Conservation (phyloP, 768 basidiomycete genomes). For the Tricholoma sp. region DNA sequence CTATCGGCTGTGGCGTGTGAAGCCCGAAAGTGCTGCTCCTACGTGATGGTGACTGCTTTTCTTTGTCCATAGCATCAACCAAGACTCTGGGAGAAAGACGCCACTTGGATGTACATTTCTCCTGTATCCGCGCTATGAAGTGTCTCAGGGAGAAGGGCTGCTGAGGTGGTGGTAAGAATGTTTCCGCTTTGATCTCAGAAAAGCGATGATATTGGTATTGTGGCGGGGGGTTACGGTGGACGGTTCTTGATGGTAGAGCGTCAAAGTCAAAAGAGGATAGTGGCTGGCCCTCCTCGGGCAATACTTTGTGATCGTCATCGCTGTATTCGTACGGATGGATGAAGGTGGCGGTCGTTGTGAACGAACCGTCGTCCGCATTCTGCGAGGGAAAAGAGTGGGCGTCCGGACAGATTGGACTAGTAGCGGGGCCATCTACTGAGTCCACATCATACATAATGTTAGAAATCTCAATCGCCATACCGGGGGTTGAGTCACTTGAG, state of each 20-base stretch:
- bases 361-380: conserved; percentile 13
- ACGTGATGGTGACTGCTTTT: conserved; percentile 5
- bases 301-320: conserved; percentile 20
- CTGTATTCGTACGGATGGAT: conserved; percentile 40
- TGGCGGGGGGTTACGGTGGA: not conserved
- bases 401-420: conserved; percentile 19
- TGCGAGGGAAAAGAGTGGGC: conserved; percentile 14
- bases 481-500: conserved; percentile 13
- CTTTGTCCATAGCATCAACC: not conserved
- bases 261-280: conserved; percentile 48
- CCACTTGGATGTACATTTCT: conserved; percentile 37
- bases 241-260: conserved; percentile 33
- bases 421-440: conserved; percentile 27
- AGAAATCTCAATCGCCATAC: conserved; percentile 34
- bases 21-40: conserved; percentile 15
- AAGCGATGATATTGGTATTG: conserved; percentile 7
- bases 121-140: conserved; percentile 38
- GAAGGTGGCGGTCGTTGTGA: conserved; percentile 41
- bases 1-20: conserved; percentile 1
- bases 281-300: conserved; percentile 33
- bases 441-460: conserved; percentile 37
- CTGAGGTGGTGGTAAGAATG: conserved; percentile 11
- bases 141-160: conserved; percentile 19
- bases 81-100: conserved; percentile 10
- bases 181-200: conserved; percentile 16